A percentile compares a stretch with the other conserved stretches of the same genome.
These are phyloP conservation scores for Backusella tuberculispora DNA, from an alignment of 192 early-diverging fungal species.

Conservation along the genomic window DNA sequence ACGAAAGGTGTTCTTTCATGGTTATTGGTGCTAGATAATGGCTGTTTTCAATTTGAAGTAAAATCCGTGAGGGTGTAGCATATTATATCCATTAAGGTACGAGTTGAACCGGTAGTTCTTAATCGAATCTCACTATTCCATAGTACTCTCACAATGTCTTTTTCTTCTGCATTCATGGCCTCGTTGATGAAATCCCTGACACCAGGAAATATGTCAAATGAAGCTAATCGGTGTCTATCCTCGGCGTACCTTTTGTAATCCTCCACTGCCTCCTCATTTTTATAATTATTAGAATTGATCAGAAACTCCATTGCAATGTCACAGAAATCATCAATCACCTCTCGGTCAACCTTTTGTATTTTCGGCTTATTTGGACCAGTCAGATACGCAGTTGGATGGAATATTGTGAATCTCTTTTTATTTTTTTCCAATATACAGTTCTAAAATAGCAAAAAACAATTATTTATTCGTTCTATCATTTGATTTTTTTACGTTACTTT, in stretches of 20 bases:
- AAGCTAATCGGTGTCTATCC: not conserved
- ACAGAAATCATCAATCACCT: slow-evolving; percentile 5
- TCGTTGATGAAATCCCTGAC: not conserved
- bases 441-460: slow-evolving; percentile 1
- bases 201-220: slow-evolving; percentile 14
- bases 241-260: not conserved
- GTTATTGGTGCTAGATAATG: not conserved
- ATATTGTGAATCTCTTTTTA: slow-evolving; percentile 7
- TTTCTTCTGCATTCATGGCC: not conserved
- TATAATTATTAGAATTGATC: slow-evolving; percentile 13
- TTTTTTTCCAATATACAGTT: not conserved
- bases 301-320: slow-evolving; percentile 14
- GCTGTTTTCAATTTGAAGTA: slow-evolving; percentile 10
- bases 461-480: not conserved
- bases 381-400: slow-evolving; percentile 18
- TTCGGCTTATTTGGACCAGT: slow-evolving; percentile 20
- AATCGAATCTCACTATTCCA: slow-evolving; percentile 14
- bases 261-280: slow-evolving; percentile 5
- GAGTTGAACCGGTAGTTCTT: slow-evolving; percentile 3
- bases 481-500: not conserved
- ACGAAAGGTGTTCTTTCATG: slow-evolving; percentile 16
- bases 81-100: slow-evolving; percentile 17
- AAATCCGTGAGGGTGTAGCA: slow-evolving; percentile 18
- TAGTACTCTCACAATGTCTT: slow-evolving; percentile 5
- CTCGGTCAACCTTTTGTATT: slow-evolving; percentile 12